Evolutionary conservation across 371 early-diverging fungal genomes (phyloP).

Genomic region (Mucor irregularis): DNA sequence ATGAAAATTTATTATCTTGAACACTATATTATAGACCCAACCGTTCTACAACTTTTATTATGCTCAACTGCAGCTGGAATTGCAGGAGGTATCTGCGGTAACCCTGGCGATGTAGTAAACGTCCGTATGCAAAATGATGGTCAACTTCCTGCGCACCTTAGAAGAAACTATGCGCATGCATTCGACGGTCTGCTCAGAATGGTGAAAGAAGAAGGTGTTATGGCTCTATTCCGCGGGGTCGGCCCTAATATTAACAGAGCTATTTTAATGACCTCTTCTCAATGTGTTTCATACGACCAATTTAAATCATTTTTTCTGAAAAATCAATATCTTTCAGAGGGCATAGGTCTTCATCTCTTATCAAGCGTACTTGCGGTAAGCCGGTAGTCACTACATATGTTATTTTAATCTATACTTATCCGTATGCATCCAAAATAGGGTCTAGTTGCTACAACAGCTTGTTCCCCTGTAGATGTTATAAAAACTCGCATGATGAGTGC

Average conservation of each 20-base stretch:
- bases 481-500: conserved; percentile 75
- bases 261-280: conserved; percentile 66
- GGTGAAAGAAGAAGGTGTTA: conserved; percentile 53
- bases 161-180: conserved; percentile 67
- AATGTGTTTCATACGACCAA: conserved; percentile 61
- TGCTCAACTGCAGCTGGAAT: conserved; percentile 63
- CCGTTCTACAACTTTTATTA: conserved; percentile 49
- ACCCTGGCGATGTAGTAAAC: conserved; percentile 76
- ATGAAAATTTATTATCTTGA: background rate
- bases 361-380: conserved; percentile 61
- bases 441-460: conserved; percentile 72
- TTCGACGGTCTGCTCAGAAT: conserved; percentile 65
- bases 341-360: conserved; percentile 58
- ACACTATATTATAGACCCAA: conserved; percentile 19
- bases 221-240: conserved; percentile 58
- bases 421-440: conserved; percentile 36
- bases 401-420: background rate
- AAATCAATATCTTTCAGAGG: conserved; percentile 50
- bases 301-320: conserved; percentile 56
- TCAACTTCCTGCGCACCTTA: conserved; percentile 53
- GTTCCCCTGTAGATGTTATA: conserved; percentile 72
- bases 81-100: conserved; percentile 68
- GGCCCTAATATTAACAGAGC: conserved; percentile 66
- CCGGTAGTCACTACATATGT: too few species aligned
- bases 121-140: conserved; percentile 76